Percentiles rank a stretch among this genome's conserved stretches.
phyloP scores from a whole-genome alignment of 2,329 filamentous ascomycete species.

The Calonectria pteridis region DNA sequence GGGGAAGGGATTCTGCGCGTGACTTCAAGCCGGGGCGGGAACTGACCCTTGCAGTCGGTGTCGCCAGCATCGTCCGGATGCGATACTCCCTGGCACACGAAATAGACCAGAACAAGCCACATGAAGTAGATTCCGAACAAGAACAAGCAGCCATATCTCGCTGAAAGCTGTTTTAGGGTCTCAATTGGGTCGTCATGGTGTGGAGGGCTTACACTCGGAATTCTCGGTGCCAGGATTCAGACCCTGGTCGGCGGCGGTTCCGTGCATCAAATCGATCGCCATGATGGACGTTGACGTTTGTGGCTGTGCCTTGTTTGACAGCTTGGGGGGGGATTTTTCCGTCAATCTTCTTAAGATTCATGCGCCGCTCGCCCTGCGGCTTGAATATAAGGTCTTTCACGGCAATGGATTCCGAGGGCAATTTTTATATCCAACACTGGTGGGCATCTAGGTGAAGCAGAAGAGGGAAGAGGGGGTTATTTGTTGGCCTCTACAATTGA shows the following conservation, averaged over 20 bases:
- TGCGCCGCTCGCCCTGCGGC: not conserved
- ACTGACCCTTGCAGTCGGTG: not conserved
- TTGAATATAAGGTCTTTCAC: not conserved
- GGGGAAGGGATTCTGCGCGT: not conserved
- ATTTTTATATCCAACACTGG: not conserved
- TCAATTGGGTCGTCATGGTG: not conserved
- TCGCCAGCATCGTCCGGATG: not conserved
- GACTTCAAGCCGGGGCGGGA: not conserved
- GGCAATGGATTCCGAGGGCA: not conserved
- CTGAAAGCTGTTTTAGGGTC: not conserved
- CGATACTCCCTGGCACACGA: not conserved
- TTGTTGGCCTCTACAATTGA: not conserved
- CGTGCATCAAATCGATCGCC: conserved; percentile 11
- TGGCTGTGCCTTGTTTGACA: conserved; percentile 2
- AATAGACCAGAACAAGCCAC: not conserved
- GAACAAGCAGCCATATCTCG: not conserved
- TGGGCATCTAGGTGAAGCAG: not conserved
- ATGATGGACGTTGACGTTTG: conserved; percentile 7
- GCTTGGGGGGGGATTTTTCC: not conserved
- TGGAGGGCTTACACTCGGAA: not conserved
- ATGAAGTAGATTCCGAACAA: conserved; percentile 3
- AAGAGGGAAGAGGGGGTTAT: too few species aligned
- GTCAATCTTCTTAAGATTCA: not conserved
- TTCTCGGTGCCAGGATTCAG: not conserved
- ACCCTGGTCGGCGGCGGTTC: not conserved